Percentiles rank a stretch among this genome's conserved stretches.
phyloP scores from a whole-genome alignment of 306 rosid species.

The Trifolium dubium region DNA sequence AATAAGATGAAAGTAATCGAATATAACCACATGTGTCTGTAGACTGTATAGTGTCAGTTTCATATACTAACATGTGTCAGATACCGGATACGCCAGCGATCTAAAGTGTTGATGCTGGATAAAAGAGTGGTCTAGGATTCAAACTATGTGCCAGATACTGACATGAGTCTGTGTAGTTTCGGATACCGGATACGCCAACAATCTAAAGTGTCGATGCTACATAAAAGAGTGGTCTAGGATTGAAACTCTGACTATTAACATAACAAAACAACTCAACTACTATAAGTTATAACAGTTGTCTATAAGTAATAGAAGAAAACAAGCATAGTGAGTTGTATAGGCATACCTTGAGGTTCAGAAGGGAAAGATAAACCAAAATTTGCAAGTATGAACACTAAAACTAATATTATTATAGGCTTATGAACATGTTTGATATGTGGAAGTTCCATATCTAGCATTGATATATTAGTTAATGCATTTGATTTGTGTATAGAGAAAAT shows the following conservation, averaged over 20 bases:
- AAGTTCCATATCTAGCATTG: conserved; percentile 48
- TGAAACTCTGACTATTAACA: not conserved
- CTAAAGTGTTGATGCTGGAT: too few relatives aligned
- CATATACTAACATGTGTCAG: too few relatives aligned
- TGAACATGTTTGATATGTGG: conserved; percentile 36
- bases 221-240: not conserved
- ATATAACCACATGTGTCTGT: not conserved
- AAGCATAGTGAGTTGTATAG: not conserved
- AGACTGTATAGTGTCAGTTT: not conserved
- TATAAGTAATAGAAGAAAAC: not conserved
- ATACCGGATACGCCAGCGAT: too few relatives aligned
- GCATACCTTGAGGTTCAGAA: conserved; percentile 54
- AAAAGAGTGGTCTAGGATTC: too few relatives aligned
- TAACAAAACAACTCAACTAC: not conserved
- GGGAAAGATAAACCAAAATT: conserved; percentile 47
- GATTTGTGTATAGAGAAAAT: conserved; percentile 28
- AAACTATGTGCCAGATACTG: too few relatives aligned
- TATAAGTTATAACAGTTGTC: not conserved
- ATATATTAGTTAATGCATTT: conserved; percentile 29
- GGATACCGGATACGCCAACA: fast-evolving
- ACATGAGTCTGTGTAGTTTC: too few relatives aligned
- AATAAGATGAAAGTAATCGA: not conserved
- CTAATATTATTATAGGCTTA: conserved; percentile 40
- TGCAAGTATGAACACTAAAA: conserved; percentile 45
- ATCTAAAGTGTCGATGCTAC: not conserved